A percentile compares a stretch with the other conserved stretches of the same genome.
Conservation (phyloP, 2,329 filamentous ascomycete species). For the Diaporthe helianthi region DNA sequence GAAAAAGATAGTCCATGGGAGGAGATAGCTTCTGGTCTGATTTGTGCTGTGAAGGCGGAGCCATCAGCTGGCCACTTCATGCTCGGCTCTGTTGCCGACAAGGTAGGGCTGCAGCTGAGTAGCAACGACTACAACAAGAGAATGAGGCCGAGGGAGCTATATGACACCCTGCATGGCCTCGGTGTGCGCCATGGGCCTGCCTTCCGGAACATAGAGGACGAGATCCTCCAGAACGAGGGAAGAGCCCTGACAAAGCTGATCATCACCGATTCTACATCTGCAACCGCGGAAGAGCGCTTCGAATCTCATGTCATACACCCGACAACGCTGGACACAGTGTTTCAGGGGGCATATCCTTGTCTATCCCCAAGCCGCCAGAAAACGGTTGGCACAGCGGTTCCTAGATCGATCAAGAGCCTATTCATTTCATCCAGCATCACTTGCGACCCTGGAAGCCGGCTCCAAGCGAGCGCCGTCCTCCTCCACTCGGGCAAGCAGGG, state of each 20-base stretch:
- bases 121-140: neutral
- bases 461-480: neutral
- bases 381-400: slow-evolving; percentile 1
- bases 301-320: slow-evolving; percentile 37
- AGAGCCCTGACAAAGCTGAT: slow-evolving; percentile 7
- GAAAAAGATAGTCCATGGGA: neutral
- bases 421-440: neutral
- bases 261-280: neutral
- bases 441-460: neutral
- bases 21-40: neutral
- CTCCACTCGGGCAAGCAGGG: neutral
- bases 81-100: neutral
- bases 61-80: slow-evolving; percentile 43
- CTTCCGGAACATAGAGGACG: slow-evolving; percentile 37
- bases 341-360: slow-evolving; percentile 33
- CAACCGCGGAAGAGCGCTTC: neutral
- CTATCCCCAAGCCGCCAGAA: slow-evolving; percentile 6
- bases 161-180: slow-evolving; percentile 29
- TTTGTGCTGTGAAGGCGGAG: slow-evolving; percentile 10
- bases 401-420: slow-evolving; percentile 10
- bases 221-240: neutral
- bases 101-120: slow-evolving; percentile 34
- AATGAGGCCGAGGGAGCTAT: slow-evolving; percentile 37
- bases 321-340: slow-evolving; percentile 38
- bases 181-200: slow-evolving; percentile 37